A percentile compares a stretch with the other conserved stretches of the same genome.
Evolutionary conservation across 1,284 basidiomycete genomes (phyloP).

Genomic region (Irpex sp.): DNA sequence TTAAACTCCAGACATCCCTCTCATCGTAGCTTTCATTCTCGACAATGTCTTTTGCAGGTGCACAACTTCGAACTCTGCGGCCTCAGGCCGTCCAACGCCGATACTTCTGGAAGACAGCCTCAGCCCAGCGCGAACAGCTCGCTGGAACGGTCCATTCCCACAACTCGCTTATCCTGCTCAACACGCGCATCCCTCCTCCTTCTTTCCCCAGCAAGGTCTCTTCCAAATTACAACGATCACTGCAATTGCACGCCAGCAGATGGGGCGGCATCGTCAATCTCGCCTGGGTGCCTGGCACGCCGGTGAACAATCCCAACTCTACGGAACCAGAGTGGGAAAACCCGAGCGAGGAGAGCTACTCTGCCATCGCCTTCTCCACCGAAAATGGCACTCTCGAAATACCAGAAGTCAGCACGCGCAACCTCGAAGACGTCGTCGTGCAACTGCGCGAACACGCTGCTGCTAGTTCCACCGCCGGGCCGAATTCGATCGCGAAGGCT

Average conservation of each 20-base stretch:
- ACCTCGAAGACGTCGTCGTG: conserved; percentile 42
- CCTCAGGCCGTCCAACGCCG: not conserved
- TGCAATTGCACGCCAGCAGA: conserved; percentile 39
- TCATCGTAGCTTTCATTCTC: not conserved
- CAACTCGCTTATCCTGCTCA: conserved; percentile 54
- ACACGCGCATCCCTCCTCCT: conserved; percentile 44
- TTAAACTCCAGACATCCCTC: no score
- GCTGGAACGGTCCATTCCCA: conserved; percentile 49
- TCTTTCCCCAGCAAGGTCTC: conserved; percentile 46
- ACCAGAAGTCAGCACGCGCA: conserved; percentile 41
- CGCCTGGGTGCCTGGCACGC: conserved; percentile 37
- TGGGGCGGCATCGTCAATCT: conserved; percentile 61
- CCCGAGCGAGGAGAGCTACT: conserved; percentile 23
- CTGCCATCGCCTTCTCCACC: conserved; percentile 48
- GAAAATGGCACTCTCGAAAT: conserved; percentile 44
- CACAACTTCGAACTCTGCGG: not conserved
- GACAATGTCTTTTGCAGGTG: not conserved
- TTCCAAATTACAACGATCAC: conserved; percentile 48
- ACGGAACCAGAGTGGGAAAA: conserved; percentile 14
- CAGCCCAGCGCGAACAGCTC: conserved; percentile 12
- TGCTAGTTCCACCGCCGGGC: not conserved
- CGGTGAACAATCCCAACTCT: not conserved
- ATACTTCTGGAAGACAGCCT: not conserved
- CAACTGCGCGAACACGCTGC: conserved; percentile 33
- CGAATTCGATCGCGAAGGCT: not conserved